A percentile compares a stretch with the other conserved stretches of the same genome.
These are phyloP conservation scores for Berkeleyomyces basicola DNA, from an alignment of 2,329 filamentous ascomycete species.

Conservation along the genomic window DNA sequence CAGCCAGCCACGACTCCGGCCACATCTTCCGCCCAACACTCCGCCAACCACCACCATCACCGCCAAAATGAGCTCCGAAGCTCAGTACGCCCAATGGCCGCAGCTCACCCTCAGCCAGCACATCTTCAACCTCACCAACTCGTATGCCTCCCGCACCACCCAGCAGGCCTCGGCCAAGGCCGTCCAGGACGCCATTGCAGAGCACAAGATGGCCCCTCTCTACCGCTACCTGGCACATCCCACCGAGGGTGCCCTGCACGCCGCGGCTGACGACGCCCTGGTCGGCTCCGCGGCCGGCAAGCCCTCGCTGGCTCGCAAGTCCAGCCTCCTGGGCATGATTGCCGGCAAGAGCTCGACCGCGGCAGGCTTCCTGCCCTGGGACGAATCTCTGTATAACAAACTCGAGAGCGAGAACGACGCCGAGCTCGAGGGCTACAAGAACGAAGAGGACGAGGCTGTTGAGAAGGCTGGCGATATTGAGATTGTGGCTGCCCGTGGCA, in stretches of 20 bases:
- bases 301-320: constrained; percentile 44
- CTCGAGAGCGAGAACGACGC: constrained; percentile 62
- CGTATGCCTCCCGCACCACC: constrained; percentile 45
- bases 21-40: background rate
- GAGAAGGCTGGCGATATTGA: constrained; percentile 96
- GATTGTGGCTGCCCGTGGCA: constrained; percentile 78
- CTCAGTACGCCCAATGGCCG: constrained; percentile 73
- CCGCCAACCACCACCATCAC: background rate
- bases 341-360: constrained; percentile 50
- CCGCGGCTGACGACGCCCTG: constrained; percentile 33
- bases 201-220: constrained; percentile 76
- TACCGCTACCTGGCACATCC: constrained; percentile 76
- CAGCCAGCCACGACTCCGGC: background rate
- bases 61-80: constrained; percentile 56
- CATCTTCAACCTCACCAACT: constrained; percentile 74
- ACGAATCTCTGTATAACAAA: constrained; percentile 70
- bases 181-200: constrained; percentile 65
- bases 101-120: constrained; percentile 68
- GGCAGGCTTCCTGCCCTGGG: constrained; percentile 65
- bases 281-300: constrained; percentile 25
- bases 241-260: constrained; percentile 66
- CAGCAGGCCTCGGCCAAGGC: constrained; percentile 58
- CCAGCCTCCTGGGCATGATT: constrained; percentile 57
- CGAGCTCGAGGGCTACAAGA: constrained; percentile 60
- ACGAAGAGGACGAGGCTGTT: constrained; percentile 81